Conservation (phyloP, 2,329 filamentous ascomycete genomes). For the Fusarium sp. region DNA sequence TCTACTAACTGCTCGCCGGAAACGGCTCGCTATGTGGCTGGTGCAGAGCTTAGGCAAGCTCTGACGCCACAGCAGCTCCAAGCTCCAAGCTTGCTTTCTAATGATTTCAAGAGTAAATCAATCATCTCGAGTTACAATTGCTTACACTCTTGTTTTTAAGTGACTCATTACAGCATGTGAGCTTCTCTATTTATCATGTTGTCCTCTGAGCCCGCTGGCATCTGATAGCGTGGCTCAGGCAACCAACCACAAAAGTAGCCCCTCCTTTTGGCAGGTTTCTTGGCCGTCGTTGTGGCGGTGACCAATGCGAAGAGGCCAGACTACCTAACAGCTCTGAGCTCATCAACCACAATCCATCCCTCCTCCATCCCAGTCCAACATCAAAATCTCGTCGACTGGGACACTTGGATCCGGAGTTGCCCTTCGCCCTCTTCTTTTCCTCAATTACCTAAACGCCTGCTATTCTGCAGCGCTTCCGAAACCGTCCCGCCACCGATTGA, state of each 20-base stretch:
- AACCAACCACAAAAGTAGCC: conserved; percentile 38
- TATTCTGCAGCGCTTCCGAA: conserved; percentile 25
- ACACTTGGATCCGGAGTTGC: conserved; percentile 39
- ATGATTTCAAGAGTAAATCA: neutral
- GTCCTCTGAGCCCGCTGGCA: conserved; percentile 38
- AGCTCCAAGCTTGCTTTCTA: conserved; percentile 19
- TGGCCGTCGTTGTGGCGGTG: conserved; percentile 50
- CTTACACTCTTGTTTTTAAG: neutral
- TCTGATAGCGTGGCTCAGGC: conserved; percentile 43
- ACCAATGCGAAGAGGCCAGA: conserved; percentile 51
- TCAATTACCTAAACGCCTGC: conserved; percentile 18
- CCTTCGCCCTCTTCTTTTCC: conserved; percentile 21
- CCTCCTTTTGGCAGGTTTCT: conserved; percentile 45
- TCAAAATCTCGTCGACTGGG: conserved; percentile 43
- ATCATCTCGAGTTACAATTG: neutral
- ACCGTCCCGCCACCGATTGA: conserved; percentile 29
- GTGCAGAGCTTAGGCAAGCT: conserved; percentile 16
- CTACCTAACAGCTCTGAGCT: conserved; percentile 48
- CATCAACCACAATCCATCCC: conserved; percentile 43
- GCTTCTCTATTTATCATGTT: conserved; percentile 12
- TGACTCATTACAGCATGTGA: conserved; percentile 19
- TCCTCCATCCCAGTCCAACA: conserved; percentile 44
- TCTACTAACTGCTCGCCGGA: neutral
- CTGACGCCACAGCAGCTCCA: conserved; percentile 29
- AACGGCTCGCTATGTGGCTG: conserved; percentile 27